Conservation (phyloP, 441 rosid species). For the Viola pubescens region DNA sequence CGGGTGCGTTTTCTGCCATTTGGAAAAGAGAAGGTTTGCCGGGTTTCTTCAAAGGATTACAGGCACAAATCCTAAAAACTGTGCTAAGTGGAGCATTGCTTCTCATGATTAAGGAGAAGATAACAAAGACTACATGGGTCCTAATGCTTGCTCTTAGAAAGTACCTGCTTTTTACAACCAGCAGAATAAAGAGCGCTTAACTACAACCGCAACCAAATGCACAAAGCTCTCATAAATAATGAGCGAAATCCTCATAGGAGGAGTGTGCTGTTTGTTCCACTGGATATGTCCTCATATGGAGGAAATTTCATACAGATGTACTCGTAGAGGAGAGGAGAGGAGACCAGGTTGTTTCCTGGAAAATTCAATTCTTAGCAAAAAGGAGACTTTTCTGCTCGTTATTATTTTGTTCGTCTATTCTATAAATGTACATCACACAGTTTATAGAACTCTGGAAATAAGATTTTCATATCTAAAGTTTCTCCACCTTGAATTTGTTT, state of each 20-base stretch:
- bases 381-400: too few relatives aligned
- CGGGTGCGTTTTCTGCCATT: conserved; percentile 46
- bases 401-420: too few relatives aligned
- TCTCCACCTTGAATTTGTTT: too few relatives aligned
- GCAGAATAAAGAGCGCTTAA: conserved; percentile 34
- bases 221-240: conserved; percentile 3
- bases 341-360: conserved; percentile 3
- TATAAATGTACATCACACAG: too few relatives aligned
- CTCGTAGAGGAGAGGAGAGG: background rate
- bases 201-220: background rate
- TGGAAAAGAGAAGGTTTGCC: conserved; percentile 73
- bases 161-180: conserved; percentile 24
- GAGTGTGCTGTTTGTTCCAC: background rate
- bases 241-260: too few relatives aligned
- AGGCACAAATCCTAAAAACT: conserved; percentile 82
- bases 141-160: conserved; percentile 52
- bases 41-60: conserved; percentile 84
- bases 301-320: conserved; percentile 8
- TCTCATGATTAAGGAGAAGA: conserved; percentile 87
- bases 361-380: conserved; percentile 5
- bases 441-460: too few relatives aligned
- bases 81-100: conserved; percentile 77
- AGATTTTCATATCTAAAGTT: too few relatives aligned
- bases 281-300: background rate
- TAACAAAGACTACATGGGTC: conserved; percentile 71